phyloP scores from a whole-genome alignment of 306 rosid species.

The Vachellia collinsii region DNA sequence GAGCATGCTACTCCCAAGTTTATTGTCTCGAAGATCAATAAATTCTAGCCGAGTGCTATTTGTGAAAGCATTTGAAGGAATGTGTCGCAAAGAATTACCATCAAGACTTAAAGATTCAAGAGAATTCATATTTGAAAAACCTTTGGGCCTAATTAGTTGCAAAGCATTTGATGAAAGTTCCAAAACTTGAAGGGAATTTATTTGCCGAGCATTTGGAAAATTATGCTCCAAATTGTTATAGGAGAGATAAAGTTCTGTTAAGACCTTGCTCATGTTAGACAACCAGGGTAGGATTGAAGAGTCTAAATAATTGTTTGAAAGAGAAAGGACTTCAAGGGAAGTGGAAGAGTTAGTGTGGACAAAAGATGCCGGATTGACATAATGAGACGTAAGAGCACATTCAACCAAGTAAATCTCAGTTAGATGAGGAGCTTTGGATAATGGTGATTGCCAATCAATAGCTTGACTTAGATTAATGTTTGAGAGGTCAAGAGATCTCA shows the following conservation, averaged over 20 bases:
- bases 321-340: background rate
- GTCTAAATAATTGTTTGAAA: background rate
- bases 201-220: background rate
- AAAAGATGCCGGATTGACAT: background rate
- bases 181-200: slow-evolving; percentile 18
- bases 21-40: slow-evolving; percentile 28
- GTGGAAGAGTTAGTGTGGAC: slow-evolving; percentile 29
- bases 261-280: slow-evolving; percentile 16
- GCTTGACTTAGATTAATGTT: background rate
- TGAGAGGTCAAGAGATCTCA: background rate
- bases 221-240: background rate
- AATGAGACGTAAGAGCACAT: slow-evolving; percentile 4
- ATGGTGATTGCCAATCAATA: slow-evolving; percentile 27
- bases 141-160: background rate
- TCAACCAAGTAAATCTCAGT: rapidly evolving
- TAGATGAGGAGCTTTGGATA: slow-evolving; percentile 14
- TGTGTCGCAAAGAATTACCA: background rate
- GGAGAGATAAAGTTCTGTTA: slow-evolving; percentile 5
- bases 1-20: slow-evolving; percentile 28
- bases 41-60: slow-evolving; percentile 17
- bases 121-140: background rate
- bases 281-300: slow-evolving; percentile 27
- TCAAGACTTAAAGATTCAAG: background rate
- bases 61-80: slow-evolving; percentile 31
- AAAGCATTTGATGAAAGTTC: too few relatives aligned